phyloP scores from a whole-genome alignment of 169 alveolate genomes.

The Plasmodium adleri region DNA sequence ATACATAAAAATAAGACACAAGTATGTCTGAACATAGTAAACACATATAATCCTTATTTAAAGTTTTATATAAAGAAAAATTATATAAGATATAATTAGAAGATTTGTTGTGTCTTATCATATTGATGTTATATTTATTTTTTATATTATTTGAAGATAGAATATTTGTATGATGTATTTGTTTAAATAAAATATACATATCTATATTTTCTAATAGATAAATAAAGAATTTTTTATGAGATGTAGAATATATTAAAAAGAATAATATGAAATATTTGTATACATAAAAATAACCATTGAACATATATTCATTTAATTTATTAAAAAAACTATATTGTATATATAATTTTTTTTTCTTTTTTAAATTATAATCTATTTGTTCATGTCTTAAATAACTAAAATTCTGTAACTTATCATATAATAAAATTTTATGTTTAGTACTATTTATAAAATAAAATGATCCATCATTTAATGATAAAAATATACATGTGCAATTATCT shows the following conservation, averaged over 20 bases:
- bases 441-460: conserved; percentile 36
- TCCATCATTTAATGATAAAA: conserved; percentile 33
- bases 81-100: neutral
- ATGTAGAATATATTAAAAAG: conserved; percentile 30
- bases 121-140: neutral
- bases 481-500: conserved; percentile 24
- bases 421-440: conserved; percentile 16
- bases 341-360: neutral
- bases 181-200: neutral
- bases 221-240: conserved; percentile 48
- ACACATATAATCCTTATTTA: conserved; percentile 23
- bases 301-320: conserved; percentile 27
- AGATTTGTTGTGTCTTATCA: neutral
- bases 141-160: neutral
- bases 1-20: conserved; percentile 7
- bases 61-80: conserved; percentile 18
- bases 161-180: neutral
- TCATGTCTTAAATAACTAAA: neutral
- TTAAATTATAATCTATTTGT: neutral
- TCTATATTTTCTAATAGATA: conserved; percentile 21
- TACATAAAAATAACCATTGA: conserved; percentile 41
- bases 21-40: neutral
- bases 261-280: conserved; percentile 9
- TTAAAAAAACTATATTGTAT: conserved; percentile 36
- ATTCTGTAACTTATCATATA: neutral